A percentile compares a stretch with the other conserved stretches of the same genome.
Conservation (phyloP, 1,284 basidiomycete species). For the Dichomitus squalens region DNA sequence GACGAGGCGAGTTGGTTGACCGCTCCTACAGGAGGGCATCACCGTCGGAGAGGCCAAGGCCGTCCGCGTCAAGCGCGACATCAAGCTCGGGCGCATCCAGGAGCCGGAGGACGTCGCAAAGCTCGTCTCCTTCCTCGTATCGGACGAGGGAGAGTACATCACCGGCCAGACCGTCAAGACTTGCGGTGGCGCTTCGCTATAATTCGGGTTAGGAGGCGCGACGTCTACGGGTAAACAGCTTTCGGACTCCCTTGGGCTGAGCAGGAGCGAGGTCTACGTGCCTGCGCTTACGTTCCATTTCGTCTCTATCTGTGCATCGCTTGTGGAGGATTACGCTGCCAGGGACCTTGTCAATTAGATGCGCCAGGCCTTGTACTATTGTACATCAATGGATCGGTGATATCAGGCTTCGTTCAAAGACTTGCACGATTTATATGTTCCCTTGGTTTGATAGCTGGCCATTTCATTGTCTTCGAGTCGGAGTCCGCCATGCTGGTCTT, state of each 20-base stretch:
- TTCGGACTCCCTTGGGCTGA: neutral
- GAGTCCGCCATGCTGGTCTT: too few relatives aligned
- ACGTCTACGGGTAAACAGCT: neutral
- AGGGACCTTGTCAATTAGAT: neutral
- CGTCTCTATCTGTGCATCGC: neutral
- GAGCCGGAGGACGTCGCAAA: slow-evolving; percentile 43
- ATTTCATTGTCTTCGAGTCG: too few relatives aligned
- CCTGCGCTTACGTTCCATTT: slow-evolving; percentile 5
- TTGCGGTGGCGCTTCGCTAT: slow-evolving; percentile 36
- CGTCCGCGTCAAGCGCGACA: slow-evolving; percentile 33
- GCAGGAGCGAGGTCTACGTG: slow-evolving; percentile 16
- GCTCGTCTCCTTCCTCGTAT: slow-evolving; percentile 47
- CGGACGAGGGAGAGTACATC: slow-evolving; percentile 41
- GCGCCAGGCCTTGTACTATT: slow-evolving; percentile 1
- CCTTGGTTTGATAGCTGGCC: too few relatives aligned
- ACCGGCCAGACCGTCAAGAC: slow-evolving; percentile 44
- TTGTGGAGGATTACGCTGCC: neutral
- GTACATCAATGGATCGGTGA: neutral
- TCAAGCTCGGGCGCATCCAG: slow-evolving; percentile 37
- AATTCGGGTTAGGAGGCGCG: neutral
- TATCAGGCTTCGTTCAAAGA: too few relatives aligned
- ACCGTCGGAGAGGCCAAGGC: slow-evolving; percentile 35
- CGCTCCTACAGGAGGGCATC: slow-evolving; percentile 28
- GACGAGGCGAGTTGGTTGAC: neutral
- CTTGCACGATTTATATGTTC: too few relatives aligned